phyloP scores from a whole-genome alignment of 2,329 filamentous ascomycete genomes.

The Penicillium sp. region DNA sequence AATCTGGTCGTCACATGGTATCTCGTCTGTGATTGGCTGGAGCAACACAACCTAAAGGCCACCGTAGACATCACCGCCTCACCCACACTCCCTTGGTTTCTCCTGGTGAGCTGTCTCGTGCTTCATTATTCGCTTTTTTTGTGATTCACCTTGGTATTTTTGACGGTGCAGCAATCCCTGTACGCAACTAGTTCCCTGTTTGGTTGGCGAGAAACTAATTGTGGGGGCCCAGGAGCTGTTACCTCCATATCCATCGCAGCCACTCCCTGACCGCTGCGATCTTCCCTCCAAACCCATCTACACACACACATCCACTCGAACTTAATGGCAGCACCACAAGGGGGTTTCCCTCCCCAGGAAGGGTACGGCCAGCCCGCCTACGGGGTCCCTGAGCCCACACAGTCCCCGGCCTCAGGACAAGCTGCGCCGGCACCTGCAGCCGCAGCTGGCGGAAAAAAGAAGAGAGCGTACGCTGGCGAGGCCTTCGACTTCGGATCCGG shows the following conservation, averaged over 20 bases:
- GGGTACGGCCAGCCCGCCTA: slow-evolving; percentile 49
- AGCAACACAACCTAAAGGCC: slow-evolving; percentile 38
- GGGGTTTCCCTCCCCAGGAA: slow-evolving; percentile 54
- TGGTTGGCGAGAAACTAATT: slow-evolving; percentile 20
- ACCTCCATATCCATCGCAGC: slow-evolving; percentile 18
- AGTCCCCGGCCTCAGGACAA: slow-evolving; percentile 34
- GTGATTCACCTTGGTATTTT: slow-evolving; percentile 1
- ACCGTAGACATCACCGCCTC: slow-evolving; percentile 39
- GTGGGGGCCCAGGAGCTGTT: slow-evolving; percentile 30
- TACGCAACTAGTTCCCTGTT: background rate
- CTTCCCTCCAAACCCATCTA: slow-evolving; percentile 1
- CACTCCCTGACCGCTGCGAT: slow-evolving; percentile 13
- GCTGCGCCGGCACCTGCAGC: slow-evolving; percentile 37
- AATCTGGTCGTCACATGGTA: slow-evolving; percentile 16
- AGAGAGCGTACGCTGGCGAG: slow-evolving; percentile 89
- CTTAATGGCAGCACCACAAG: slow-evolving; percentile 55
- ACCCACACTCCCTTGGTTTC: slow-evolving; percentile 15
- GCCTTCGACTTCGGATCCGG: slow-evolving; percentile 91
- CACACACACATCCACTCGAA: slow-evolving; percentile 8
- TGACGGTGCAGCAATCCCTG: background rate
- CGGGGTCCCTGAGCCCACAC: slow-evolving; percentile 42
- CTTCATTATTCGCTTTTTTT: background rate
- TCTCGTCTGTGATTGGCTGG: slow-evolving; percentile 36
- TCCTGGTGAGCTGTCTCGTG: slow-evolving; percentile 9
- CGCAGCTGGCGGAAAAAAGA: slow-evolving; percentile 63